phyloP scores from a whole-genome alignment of 2,329 filamentous ascomycete species.

The Trichoderma harzianum region DNA sequence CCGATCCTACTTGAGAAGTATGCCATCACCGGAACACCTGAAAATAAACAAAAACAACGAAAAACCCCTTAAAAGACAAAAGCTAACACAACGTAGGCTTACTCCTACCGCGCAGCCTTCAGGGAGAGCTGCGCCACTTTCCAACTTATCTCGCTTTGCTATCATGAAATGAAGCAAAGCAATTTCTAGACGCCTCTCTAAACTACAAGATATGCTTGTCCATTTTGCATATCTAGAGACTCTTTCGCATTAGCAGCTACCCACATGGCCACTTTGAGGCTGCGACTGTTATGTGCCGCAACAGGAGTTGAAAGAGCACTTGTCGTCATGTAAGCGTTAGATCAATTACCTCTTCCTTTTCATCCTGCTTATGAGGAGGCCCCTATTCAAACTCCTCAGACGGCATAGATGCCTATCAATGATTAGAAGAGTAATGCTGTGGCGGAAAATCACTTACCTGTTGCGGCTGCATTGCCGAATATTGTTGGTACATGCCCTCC shows the following conservation, averaged over 20 bases:
- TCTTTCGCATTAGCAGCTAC: background rate
- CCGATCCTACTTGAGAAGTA: slow-evolving; percentile 90
- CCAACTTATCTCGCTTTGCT: slow-evolving; percentile 70
- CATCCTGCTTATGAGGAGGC: background rate
- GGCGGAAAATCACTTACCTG: slow-evolving; percentile 59
- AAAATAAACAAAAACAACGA: background rate
- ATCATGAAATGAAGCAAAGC: slow-evolving; percentile 43
- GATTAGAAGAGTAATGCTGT: slow-evolving; percentile 18
- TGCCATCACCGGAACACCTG: slow-evolving; percentile 24
- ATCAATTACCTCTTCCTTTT: background rate
- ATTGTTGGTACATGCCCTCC: slow-evolving; percentile 79
- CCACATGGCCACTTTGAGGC: background rate
- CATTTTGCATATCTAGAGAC: background rate
- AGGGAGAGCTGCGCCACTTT: slow-evolving; percentile 60
- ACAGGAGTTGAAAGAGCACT: background rate
- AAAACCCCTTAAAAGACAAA: background rate
- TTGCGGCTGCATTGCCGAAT: slow-evolving; percentile 75
- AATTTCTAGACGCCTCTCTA: background rate
- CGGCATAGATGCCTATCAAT: slow-evolving; percentile 40
- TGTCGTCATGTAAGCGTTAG: background rate
- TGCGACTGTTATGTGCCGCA: background rate
- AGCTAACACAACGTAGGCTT: slow-evolving; percentile 45
- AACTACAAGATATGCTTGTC: background rate
- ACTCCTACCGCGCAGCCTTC: slow-evolving; percentile 60
- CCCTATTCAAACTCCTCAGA: slow-evolving; percentile 45